Percentiles rank a stretch among this genome's conserved stretches.
phyloP scores from a whole-genome alignment of 2,329 filamentous ascomycete genomes.

The Fusarium udum region DNA sequence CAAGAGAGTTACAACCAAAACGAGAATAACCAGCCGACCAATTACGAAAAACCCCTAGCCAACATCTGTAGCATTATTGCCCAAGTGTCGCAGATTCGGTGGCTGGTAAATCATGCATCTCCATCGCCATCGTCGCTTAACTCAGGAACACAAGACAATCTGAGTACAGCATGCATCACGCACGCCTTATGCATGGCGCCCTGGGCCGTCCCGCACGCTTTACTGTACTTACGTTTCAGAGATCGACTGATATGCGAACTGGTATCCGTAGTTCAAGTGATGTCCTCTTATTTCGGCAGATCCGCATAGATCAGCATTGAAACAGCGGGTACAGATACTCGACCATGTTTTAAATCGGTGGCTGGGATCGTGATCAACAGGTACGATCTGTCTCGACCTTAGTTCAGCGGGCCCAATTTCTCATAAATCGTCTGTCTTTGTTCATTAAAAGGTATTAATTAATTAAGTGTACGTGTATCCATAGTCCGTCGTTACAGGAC shows the following conservation, averaged over 20 bases:
- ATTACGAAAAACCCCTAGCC: neutral
- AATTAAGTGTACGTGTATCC: conserved; percentile 10
- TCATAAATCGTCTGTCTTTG: neutral
- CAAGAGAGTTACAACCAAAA: neutral
- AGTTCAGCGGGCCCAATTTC: neutral
- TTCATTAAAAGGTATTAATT: neutral
- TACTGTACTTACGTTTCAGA: neutral
- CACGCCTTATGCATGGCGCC: conserved; percentile 3
- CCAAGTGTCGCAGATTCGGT: conserved; percentile 11
- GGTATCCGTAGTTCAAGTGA: neutral
- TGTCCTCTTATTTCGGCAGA: conserved; percentile 7
- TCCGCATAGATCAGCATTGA: neutral
- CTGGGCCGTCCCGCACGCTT: conserved; percentile 23
- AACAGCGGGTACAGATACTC: neutral
- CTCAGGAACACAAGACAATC: conserved; percentile 27
- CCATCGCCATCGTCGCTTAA: neutral
- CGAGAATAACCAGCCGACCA: neutral
- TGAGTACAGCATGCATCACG: neutral
- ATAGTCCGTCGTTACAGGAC: conserved; percentile 12
- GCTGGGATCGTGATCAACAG: conserved; percentile 32
- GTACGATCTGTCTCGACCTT: conserved; percentile 13
- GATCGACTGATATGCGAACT: neutral
- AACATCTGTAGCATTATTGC: neutral
- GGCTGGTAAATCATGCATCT: conserved; percentile 8
- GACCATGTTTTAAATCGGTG: conserved; percentile 4